These are phyloP conservation scores for Schwanniomyces sp. DNA, from an alignment of 805 yeast genomes.

Conservation along the genomic window DNA sequence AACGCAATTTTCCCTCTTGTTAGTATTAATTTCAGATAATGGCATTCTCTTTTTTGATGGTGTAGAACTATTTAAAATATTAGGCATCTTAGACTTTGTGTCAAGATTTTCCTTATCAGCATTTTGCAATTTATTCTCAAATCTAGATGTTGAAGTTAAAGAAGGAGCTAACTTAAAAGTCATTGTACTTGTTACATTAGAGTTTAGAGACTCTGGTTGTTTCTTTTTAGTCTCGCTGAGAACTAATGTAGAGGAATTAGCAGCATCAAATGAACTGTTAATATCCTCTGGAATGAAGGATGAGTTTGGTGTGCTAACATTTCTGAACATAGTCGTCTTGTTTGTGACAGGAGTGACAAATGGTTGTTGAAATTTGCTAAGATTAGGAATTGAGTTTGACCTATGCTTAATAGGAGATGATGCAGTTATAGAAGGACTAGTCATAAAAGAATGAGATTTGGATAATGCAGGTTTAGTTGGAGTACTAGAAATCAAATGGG, in stretches of 20 bases:
- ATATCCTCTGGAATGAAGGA: slow-evolving; percentile 11
- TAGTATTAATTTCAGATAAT: slow-evolving; percentile 21
- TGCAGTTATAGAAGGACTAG: slow-evolving; percentile 11
- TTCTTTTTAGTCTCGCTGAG: slow-evolving; percentile 30
- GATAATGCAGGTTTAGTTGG: slow-evolving; percentile 19
- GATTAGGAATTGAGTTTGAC: slow-evolving; percentile 11
- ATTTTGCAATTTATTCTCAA: slow-evolving; percentile 2
- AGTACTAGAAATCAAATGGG: slow-evolving; percentile 20
- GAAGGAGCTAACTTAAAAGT: slow-evolving; percentile 35
- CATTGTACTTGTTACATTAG: slow-evolving; percentile 28
- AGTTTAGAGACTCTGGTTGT: slow-evolving; percentile 32
- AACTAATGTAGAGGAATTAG: slow-evolving; percentile 15
- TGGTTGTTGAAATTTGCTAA: slow-evolving; percentile 1
- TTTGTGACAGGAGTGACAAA: slow-evolving; percentile 5
- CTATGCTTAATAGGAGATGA: slow-evolving; percentile 20
- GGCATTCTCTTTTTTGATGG: slow-evolving; percentile 23
- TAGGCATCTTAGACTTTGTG: slow-evolving; percentile 14
- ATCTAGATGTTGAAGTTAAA: neutral
- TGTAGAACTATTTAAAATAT: slow-evolving; percentile 14
- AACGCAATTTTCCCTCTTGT: slow-evolving; percentile 24
- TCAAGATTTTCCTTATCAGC: slow-evolving; percentile 15
- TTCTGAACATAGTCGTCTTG: slow-evolving; percentile 1
- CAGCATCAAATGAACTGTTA: slow-evolving; percentile 17
- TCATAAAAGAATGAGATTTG: slow-evolving; percentile 22
- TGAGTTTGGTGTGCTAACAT: slow-evolving; percentile 7